Base-by-base conservation (phyloP, 768 basidiomycete species). In the Tulasnella sp. region DNA sequence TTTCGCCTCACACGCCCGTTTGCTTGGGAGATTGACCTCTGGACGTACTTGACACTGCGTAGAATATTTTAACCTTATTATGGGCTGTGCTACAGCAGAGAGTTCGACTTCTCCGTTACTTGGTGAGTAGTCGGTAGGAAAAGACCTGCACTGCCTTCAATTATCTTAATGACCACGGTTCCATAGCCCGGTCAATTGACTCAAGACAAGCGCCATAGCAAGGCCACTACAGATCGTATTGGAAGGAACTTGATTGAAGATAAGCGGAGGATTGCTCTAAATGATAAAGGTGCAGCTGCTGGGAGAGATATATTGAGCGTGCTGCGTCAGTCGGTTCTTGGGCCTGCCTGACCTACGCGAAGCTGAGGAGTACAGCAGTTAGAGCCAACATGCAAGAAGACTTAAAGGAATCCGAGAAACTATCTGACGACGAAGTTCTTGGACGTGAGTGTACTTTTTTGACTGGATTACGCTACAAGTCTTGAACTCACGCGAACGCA, bases 311-410 rank as follows among this genome's bases (percentile, higher is more conserved):
- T 79, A 19, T 46, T 79, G 44, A 79, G 78, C 34, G 52, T 79
- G 27, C 56, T 79, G 21, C 31, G 78, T 79, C 27, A 40, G 71
- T 71, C 77, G 1, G 14, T 39, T 21, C 44, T 44, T 44, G 44
- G 19, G 36, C 31, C 19, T 38, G 21, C n/a, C 77, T 7, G 24
- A 78, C n/a, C 34, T 71, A 72, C 38, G 16, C 14, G 16, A 34
- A 7, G 58, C 19, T 58, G 27, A 34, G 80, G 97, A 34, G 6
- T 52, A 42, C 24, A 76, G 36, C 62, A 80, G 79, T 93, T 46
- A 87, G 87, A 79, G 91, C 92, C 4, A 93, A 93, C 82, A 88
- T 91, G 85, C 88, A 89, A 0, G 88, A 87, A 0, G 90, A 93
- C 82, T 81, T 91, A 3, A 88, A 89, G 0, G 88, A 88, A 5